phyloP scores from a whole-genome alignment of 371 early-diverging fungal species.

The Mucor piriformis region DNA sequence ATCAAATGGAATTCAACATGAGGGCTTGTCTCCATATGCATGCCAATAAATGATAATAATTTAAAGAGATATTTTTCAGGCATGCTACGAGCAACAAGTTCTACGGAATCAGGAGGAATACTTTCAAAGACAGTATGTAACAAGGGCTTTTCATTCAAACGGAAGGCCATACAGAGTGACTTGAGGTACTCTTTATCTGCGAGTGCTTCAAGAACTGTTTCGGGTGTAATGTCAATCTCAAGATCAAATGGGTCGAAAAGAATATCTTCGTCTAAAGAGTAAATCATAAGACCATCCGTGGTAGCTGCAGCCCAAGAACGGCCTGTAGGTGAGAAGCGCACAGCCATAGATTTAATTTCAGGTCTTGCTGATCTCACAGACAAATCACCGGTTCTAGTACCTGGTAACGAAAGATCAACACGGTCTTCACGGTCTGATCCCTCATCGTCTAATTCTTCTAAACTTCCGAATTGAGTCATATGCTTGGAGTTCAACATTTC shows the following conservation, averaged over 20 bases:
- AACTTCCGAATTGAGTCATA: slow-evolving; percentile 93
- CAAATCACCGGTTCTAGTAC: slow-evolving; percentile 84
- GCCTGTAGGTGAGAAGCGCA: slow-evolving; percentile 93
- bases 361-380: slow-evolving; percentile 77
- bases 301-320: slow-evolving; percentile 95
- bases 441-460: slow-evolving; percentile 78
- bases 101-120: slow-evolving; percentile 79
- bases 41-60: slow-evolving; percentile 80
- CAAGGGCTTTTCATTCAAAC: slow-evolving; percentile 82
- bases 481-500: slow-evolving; percentile 86
- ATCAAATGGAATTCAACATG: slow-evolving; percentile 87
- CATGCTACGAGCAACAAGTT: slow-evolving; percentile 73
- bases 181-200: slow-evolving; percentile 77
- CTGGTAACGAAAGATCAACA: slow-evolving; percentile 81
- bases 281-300: slow-evolving; percentile 95
- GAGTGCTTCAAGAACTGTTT: slow-evolving; percentile 73
- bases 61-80: slow-evolving; percentile 86
- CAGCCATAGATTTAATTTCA: slow-evolving; percentile 80
- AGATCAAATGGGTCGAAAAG: slow-evolving; percentile 98
- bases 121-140: slow-evolving; percentile 79
- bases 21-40: slow-evolving; percentile 74
- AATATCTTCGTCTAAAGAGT: slow-evolving; percentile 89
- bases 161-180: slow-evolving; percentile 90
- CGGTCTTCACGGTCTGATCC: slow-evolving; percentile 85
- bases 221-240: slow-evolving; percentile 94